Evolutionary conservation across 129 eudicot species (phyloP).

Genomic region (Lonicera japonica): DNA sequence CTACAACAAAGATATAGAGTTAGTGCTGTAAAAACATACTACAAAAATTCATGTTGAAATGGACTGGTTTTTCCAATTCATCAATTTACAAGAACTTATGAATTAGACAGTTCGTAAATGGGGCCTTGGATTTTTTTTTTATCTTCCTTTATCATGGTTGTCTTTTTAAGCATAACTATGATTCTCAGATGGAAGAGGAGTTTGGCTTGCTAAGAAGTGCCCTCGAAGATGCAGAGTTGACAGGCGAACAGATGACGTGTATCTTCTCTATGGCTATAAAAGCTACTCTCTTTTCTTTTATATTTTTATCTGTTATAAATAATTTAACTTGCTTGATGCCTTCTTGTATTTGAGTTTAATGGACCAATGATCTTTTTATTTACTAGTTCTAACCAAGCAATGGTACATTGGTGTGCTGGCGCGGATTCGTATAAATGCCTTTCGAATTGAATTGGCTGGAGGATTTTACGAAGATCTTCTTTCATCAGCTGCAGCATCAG

Average conservation of each 20-base stretch:
- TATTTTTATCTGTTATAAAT: background rate
- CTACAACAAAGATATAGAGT: too few species aligned
- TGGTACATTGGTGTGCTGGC: slow-evolving; percentile 84
- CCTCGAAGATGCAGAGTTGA: slow-evolving; percentile 37
- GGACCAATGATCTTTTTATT: slow-evolving; percentile 23
- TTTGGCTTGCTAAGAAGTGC: slow-evolving; percentile 49
- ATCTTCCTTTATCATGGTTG: too few species aligned
- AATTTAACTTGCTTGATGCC: slow-evolving; percentile 1
- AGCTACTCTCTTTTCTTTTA: background rate
- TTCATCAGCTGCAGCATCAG: slow-evolving; percentile 67
- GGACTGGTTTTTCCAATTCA: too few species aligned
- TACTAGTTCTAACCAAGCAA: slow-evolving; percentile 60
- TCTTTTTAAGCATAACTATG: background rate
- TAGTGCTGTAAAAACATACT: too few species aligned
- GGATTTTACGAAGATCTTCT: slow-evolving; percentile 70
- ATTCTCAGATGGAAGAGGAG: slow-evolving; percentile 72
- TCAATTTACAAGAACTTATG: too few species aligned
- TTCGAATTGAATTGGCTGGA: slow-evolving; percentile 74
- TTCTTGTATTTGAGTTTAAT: background rate
- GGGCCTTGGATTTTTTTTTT: too few species aligned
- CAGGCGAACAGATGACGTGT: slow-evolving; percentile 52
- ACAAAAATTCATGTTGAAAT: too few species aligned
- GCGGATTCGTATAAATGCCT: slow-evolving; percentile 86
- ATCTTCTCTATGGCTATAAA: slow-evolving; percentile 25
- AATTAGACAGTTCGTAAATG: too few species aligned